A percentile compares a stretch with the other conserved stretches of the same genome.
These are phyloP conservation scores for Kockovaella imperatae DNA, from an alignment of 768 basidiomycete species.

Conservation along the genomic window DNA sequence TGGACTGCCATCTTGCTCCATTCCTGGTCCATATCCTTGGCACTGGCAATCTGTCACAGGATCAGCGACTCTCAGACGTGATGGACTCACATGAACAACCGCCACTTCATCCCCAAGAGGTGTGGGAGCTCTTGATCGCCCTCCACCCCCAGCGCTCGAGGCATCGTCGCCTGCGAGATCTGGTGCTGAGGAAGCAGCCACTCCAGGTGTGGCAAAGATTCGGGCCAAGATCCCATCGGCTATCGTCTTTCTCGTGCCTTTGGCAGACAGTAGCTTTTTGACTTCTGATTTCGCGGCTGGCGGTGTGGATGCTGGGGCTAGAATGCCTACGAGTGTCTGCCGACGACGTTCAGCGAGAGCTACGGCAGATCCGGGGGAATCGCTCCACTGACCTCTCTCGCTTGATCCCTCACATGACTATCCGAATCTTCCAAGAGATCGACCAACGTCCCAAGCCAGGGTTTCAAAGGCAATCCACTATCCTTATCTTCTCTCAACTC, in stretches of 20 bases:
- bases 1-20: too few species aligned
- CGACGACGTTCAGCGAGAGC: not conserved
- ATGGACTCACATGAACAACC: constrained; percentile 29
- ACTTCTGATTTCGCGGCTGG: constrained; percentile 85
- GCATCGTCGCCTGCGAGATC: not conserved
- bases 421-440: constrained; percentile 85
- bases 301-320: constrained; percentile 71
- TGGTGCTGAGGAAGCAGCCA: constrained; percentile 2
- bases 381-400: constrained; percentile 52
- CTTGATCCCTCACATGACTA: constrained; percentile 76
- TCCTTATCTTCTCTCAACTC: constrained; percentile 20
- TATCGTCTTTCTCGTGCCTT: constrained; percentile 77
- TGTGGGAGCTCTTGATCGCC: constrained; percentile 3
- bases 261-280: constrained; percentile 74
- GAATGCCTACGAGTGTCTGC: constrained; percentile 67
- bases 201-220: constrained; percentile 24
- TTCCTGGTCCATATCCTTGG: constrained; percentile 74
- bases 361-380: not conserved
- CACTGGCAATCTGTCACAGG: constrained; percentile 58
- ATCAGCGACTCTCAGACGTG: not conserved
- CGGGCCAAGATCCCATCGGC: constrained; percentile 62
- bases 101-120: constrained; percentile 21
- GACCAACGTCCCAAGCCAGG: constrained; percentile 71
- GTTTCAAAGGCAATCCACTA: constrained; percentile 35
- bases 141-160: not conserved